Evolutionary conservation across 106 monocot species (phyloP).

Genomic region (Apostasia ramifera): DNA sequence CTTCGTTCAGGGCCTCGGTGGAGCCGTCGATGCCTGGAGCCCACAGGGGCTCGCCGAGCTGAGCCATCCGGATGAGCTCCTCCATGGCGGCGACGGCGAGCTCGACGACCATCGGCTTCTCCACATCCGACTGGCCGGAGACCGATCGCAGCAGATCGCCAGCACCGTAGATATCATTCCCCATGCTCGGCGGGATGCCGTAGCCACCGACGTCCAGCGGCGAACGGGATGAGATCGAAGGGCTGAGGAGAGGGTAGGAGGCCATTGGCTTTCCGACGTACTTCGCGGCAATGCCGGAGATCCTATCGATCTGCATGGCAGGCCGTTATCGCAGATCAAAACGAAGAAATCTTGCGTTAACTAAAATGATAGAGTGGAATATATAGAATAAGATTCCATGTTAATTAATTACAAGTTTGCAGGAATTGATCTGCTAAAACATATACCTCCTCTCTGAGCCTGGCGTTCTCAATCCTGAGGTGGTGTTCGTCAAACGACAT

Average conservation of each 20-base stretch:
- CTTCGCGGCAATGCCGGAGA: constrained; percentile 82
- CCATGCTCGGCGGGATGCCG: constrained; percentile 12
- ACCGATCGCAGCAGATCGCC: constrained; percentile 41
- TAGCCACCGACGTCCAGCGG: constrained; percentile 32
- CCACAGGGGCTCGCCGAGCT: constrained; percentile 81
- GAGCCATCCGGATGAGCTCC: constrained; percentile 81
- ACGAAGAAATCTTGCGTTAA: background rate
- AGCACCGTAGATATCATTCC: constrained; percentile 26
- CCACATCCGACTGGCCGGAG: constrained; percentile 32
- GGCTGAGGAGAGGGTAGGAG: constrained; percentile 41
- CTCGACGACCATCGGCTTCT: constrained; percentile 74
- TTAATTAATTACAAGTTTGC: background rate
- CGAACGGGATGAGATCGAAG: constrained; percentile 24
- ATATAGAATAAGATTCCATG: background rate
- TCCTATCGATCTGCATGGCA: constrained; percentile 59
- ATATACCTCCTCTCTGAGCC: constrained; percentile 79
- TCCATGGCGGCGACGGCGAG: constrained; percentile 94
- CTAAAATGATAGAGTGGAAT: background rate
- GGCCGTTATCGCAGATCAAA: too few relatives aligned
- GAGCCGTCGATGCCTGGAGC: constrained; percentile 13
- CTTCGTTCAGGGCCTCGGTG: constrained; percentile 52
- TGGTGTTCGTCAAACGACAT: constrained; percentile 98
- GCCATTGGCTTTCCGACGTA: constrained; percentile 74
- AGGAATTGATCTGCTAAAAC: background rate
- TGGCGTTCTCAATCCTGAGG: constrained; percentile 70